A percentile compares a stretch with the other conserved stretches of the same genome.
These are phyloP conservation scores for Penicillium egyptiacum DNA, from an alignment of 495 filamentous ascomycete genomes.

Conservation along the genomic window DNA sequence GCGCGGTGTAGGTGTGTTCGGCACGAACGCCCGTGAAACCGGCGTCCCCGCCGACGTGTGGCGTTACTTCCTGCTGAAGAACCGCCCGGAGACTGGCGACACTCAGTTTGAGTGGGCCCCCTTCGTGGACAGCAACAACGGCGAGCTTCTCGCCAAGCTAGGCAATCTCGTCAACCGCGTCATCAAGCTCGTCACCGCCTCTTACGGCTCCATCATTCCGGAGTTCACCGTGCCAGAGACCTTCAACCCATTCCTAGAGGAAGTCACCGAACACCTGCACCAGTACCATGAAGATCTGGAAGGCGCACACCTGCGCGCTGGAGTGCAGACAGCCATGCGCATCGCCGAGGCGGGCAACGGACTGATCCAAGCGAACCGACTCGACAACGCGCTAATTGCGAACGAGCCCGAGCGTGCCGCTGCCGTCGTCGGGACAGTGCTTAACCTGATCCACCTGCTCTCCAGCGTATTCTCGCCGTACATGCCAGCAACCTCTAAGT, in stretches of 20 bases:
- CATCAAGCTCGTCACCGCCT: conserved; percentile 83
- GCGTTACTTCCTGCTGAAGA: conserved; percentile 88
- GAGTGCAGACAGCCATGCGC: conserved; percentile 66
- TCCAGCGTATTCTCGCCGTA: conserved; percentile 76
- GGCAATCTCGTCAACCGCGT: conserved; percentile 94
- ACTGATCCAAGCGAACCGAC: conserved; percentile 74
- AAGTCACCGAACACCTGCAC: conserved; percentile 61
- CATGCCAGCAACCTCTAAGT: conserved; percentile 74
- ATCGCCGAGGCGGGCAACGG: conserved; percentile 74
- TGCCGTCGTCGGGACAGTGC: conserved; percentile 75
- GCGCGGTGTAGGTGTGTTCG: conserved; percentile 85
- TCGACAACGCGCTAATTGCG: conserved; percentile 78
- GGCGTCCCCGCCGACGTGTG: conserved; percentile 85
- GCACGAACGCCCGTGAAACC: conserved; percentile 82
- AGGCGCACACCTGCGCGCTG: conserved; percentile 71
- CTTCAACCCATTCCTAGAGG: conserved; percentile 47
- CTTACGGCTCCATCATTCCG: conserved; percentile 68
- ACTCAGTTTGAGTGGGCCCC: conserved; percentile 85
- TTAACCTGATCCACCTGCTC: conserved; percentile 81
- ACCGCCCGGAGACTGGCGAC: conserved; percentile 86
- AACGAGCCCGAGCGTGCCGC: conserved; percentile 70
- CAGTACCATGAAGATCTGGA: conserved; percentile 75
- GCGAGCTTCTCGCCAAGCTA: conserved; percentile 82
- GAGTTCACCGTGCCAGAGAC: conserved; percentile 54
- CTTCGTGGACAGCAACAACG: conserved; percentile 87